Evolutionary conservation across 2,329 filamentous ascomycete species (phyloP).

Genomic region (Botrytis pseudocinerea): DNA sequence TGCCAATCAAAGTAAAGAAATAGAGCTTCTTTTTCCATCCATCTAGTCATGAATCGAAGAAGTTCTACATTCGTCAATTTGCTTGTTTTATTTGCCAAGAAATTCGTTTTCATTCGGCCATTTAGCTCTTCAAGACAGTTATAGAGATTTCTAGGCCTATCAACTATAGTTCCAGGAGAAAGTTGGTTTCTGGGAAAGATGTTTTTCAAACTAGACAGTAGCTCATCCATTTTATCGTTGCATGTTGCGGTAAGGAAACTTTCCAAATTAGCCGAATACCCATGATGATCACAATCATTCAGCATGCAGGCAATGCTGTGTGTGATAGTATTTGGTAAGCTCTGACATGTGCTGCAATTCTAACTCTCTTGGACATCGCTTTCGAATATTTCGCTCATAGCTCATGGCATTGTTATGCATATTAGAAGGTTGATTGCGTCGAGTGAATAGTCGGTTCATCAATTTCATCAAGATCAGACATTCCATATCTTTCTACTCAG

Average conservation of each 20-base stretch:
- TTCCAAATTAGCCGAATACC: neutral
- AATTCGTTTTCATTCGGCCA: neutral
- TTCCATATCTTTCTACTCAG: constrained; percentile 29
- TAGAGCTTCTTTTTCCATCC: constrained; percentile 24
- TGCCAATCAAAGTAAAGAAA: constrained; percentile 31
- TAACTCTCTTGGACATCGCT: neutral
- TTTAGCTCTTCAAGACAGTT: neutral
- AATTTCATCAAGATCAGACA: constrained; percentile 28
- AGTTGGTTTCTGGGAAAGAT: neutral
- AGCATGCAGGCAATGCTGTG: neutral
- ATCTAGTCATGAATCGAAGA: constrained; percentile 23
- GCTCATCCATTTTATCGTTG: neutral
- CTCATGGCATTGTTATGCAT: neutral
- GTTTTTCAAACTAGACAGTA: neutral
- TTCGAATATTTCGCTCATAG: neutral
- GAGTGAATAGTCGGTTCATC: neutral
- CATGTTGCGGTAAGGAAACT: neutral
- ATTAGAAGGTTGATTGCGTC: neutral
- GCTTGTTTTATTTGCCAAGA: constrained; percentile 19
- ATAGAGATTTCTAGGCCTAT: neutral
- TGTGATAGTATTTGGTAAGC: constrained; percentile 19
- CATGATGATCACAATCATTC: neutral
- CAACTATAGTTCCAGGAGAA: neutral
- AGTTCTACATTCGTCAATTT: constrained; percentile 26
- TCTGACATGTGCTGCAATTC: neutral